A percentile compares a stretch with the other conserved stretches of the same genome.
These are phyloP conservation scores for Cladosporium sp. DNA, from an alignment of 2,329 filamentous ascomycete species.

Conservation along the genomic window DNA sequence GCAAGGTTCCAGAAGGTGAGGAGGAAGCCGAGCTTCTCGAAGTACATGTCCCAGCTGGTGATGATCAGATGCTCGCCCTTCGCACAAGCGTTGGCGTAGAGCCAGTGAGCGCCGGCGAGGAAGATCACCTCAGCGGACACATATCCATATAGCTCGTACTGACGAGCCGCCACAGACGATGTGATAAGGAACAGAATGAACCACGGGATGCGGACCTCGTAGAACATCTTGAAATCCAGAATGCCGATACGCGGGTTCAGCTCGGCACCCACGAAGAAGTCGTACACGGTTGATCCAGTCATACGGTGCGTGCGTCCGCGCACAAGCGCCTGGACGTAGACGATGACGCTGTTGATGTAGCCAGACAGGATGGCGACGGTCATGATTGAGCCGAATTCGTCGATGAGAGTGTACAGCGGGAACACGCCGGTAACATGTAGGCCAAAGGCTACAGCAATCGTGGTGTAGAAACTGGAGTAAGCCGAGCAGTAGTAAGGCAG, in stretches of 20 bases:
- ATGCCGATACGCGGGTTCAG: conserved; percentile 76
- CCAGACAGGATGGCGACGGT: conserved; percentile 91
- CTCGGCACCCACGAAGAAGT: conserved; percentile 90
- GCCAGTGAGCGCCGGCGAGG: conserved; percentile 82
- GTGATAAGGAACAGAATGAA: conserved; percentile 82
- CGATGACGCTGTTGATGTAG: conserved; percentile 76
- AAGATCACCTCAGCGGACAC: conserved; percentile 83
- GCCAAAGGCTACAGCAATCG: conserved; percentile 66
- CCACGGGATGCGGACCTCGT: conserved; percentile 89
- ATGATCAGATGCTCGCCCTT: conserved; percentile 92
- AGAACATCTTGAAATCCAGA: conserved; percentile 93
- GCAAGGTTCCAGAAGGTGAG: conserved; percentile 97
- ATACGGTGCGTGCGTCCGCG: conserved; percentile 87
- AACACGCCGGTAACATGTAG: conserved; percentile 84
- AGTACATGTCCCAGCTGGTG: conserved; percentile 86
- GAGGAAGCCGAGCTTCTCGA: conserved; percentile 97
- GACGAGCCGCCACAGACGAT: conserved; percentile 73
- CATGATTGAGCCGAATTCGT: conserved; percentile 92
- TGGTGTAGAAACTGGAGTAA: conserved; percentile 82
- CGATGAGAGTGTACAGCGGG: conserved; percentile 85
- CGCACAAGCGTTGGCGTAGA: conserved; percentile 88
- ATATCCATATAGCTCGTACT: conserved; percentile 82
- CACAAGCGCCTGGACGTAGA: conserved; percentile 81
- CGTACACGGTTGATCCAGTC: conserved; percentile 78
- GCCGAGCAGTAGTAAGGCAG: conserved; percentile 93